Conservation (phyloP, 108 stramenopile species). For the Skeletonema costatum region DNA sequence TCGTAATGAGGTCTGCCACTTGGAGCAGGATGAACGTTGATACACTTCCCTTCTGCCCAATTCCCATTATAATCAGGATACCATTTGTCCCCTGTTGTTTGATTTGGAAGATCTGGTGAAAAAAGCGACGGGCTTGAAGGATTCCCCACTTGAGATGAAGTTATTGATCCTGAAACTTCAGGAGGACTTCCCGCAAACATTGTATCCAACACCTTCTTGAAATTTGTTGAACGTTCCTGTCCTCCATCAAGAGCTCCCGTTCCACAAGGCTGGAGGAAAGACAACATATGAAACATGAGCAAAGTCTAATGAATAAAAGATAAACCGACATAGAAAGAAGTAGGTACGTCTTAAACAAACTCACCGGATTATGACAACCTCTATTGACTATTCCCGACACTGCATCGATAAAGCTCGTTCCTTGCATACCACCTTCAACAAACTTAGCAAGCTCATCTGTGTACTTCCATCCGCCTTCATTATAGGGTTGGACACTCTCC, state of each 20-base stretch:
- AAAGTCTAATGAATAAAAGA: not conserved
- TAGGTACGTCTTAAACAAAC: not conserved
- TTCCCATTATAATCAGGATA: constrained; percentile 15
- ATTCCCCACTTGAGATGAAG: not conserved
- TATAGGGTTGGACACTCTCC: constrained; percentile 40
- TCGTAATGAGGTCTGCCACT: constrained; percentile 15
- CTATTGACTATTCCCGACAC: constrained; percentile 35
- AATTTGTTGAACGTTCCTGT: constrained; percentile 27
- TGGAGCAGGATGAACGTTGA: constrained; percentile 3
- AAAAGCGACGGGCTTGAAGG: not conserved
- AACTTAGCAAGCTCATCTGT: constrained; percentile 29
- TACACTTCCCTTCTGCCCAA: constrained; percentile 16
- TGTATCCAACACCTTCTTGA: constrained; percentile 36
- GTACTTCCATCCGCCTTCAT: constrained; percentile 43
- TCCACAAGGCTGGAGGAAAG: not conserved
- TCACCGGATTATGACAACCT: constrained; percentile 32
- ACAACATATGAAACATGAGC: no score
- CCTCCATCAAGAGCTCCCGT: not conserved
- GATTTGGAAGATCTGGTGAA: not conserved
- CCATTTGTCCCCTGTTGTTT: not conserved
- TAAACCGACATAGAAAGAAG: no score
- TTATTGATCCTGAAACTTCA: not conserved
- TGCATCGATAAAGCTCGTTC: constrained; percentile 22
- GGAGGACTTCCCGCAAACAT: constrained; percentile 25
- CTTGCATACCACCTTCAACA: constrained; percentile 33